Evolutionary conservation across 2,329 filamentous ascomycete genomes (phyloP).

Genomic region (Fusarium dlaminii): DNA sequence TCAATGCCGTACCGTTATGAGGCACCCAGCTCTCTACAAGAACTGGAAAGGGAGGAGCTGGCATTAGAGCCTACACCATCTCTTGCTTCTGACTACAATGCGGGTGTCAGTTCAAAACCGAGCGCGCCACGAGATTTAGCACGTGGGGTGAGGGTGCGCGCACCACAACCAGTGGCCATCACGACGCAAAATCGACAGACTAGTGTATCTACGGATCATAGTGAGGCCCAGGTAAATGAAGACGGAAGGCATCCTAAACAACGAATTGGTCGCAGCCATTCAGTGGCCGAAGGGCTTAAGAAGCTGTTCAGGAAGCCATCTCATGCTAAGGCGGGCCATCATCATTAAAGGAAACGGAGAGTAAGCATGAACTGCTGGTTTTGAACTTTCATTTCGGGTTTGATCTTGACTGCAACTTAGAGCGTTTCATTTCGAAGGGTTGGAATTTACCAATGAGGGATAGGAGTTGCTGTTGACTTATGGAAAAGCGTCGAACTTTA

Average conservation of each 20-base stretch:
- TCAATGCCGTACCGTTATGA: conserved; percentile 15
- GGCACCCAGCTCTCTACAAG: neutral
- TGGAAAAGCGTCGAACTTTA: conserved; percentile 1
- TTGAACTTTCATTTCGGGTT: neutral
- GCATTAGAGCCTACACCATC: conserved; percentile 14
- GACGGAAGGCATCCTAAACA: conserved; percentile 5
- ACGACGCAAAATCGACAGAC: conserved; percentile 7
- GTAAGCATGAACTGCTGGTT: neutral
- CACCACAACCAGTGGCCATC: conserved; percentile 3
- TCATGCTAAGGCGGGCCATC: conserved; percentile 1
- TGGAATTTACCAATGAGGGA: neutral
- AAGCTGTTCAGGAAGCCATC: conserved; percentile 52
- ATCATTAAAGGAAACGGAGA: neutral
- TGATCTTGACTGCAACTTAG: neutral
- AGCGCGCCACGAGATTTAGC: neutral
- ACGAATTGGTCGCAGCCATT: conserved; percentile 44
- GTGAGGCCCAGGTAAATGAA: neutral
- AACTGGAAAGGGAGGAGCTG: conserved; percentile 6
- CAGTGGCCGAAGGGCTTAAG: conserved; percentile 51
- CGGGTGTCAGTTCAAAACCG: neutral
- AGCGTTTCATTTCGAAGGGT: neutral
- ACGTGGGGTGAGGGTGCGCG: neutral
- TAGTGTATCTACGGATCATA: conserved; percentile 10
- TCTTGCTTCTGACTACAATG: conserved; percentile 4
- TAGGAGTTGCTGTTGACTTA: neutral